Base-by-base conservation (phyloP, 139 green algal species). In the Micromonas pusilla region DNA sequence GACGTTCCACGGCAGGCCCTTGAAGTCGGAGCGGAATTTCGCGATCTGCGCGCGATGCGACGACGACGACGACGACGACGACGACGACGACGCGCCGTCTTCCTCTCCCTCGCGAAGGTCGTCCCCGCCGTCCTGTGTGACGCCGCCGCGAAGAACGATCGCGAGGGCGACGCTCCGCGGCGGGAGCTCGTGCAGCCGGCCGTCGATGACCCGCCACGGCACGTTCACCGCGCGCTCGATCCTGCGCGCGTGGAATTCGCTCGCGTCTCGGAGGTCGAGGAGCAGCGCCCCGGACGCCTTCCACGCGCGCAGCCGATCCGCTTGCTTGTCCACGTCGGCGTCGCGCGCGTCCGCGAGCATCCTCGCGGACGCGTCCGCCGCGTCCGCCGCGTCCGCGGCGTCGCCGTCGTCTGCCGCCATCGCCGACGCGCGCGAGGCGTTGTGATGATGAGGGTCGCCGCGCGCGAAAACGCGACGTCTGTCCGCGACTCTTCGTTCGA, bases 111-210 rank as follows among this genome's bases (percentile, higher is more conserved):
- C n/a, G n/a, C n/a, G n/a, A n/a, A n/a, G n/a, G n/a, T n/a, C 45
- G 45, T 57, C 45, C 45, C 16, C 45, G 45, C n/a, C n/a, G n/a
- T n/a, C n/a, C n/a, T 62, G 19, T 5, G 26, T 16, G 16, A 36
- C 62, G 9, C 4, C 9, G 62, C 16, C n/a, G 25, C 9, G 62
- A 68, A 32, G n/a, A 4, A 68, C 26, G 16, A 68, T 5, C 62
- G 26, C 62, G 62, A 68, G 26, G 4, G 62, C 9, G 13, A 9
- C 9, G 9, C 9, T 32, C 26, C 62, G 13, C 62, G 62, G 62
- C 26, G 62, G 62, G 4, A 68, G 62, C 62, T 30, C 62, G 62
- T 68, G n/a, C 62, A 68, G 62, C 62, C n/a, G 13, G n/a, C n/a
- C 62, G n/a, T 13, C 20, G 16, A 68, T 68, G 9, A 16, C 9